Conservation (phyloP, 2,329 filamentous ascomycete genomes). For the Cladophialophora bantiana region DNA sequence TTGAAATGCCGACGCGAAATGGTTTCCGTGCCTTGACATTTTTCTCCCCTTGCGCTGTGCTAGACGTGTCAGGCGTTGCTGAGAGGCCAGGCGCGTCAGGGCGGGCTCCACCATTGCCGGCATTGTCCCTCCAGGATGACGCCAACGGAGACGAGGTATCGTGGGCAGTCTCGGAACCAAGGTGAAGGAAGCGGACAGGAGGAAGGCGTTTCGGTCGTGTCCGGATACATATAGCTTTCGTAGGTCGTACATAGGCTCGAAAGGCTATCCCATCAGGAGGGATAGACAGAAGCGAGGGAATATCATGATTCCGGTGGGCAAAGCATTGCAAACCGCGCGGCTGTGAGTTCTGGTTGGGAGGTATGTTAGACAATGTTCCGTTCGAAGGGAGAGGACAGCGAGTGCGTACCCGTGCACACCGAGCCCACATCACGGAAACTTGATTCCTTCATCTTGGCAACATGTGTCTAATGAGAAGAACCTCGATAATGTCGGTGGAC, state of each 20-base stretch:
- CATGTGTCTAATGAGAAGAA: slow-evolving; percentile 8
- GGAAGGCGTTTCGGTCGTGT: neutral
- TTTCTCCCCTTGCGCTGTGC: neutral
- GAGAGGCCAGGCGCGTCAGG: neutral
- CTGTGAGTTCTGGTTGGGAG: slow-evolving; percentile 6
- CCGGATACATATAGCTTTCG: neutral
- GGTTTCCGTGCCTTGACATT: slow-evolving; percentile 6
- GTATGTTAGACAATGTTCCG: slow-evolving; percentile 11
- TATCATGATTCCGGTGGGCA: slow-evolving; percentile 1
- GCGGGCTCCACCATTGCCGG: neutral
- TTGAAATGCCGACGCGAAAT: slow-evolving; percentile 22
- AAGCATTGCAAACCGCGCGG: slow-evolving; percentile 9
- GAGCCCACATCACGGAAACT: slow-evolving; percentile 19
- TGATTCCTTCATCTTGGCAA: slow-evolving; percentile 25
- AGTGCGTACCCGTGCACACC: slow-evolving; percentile 18
- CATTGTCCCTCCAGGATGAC: neutral
- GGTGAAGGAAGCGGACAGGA: slow-evolving; percentile 4
- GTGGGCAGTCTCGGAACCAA: neutral
- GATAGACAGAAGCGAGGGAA: neutral
- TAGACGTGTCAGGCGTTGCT: neutral
- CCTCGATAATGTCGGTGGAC: neutral
- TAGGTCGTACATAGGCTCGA: neutral
- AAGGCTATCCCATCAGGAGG: neutral
- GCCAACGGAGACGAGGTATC: slow-evolving; percentile 3
- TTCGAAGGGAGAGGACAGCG: neutral